phyloP scores from a whole-genome alignment of 2,329 filamentous ascomycete genomes.

The Fusarium sp. region DNA sequence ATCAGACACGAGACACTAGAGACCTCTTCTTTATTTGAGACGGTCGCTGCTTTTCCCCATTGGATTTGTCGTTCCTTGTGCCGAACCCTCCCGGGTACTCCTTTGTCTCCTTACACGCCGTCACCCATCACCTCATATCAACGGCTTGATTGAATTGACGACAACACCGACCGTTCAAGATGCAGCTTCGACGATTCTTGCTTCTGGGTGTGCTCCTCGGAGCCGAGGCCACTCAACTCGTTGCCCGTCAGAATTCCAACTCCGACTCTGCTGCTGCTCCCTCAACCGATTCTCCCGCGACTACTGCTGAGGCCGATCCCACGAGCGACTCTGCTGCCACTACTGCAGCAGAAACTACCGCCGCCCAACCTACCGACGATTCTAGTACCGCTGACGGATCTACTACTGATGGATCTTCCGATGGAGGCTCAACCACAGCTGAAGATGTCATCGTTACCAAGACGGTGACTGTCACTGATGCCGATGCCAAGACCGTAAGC shows the following conservation, averaged over 20 bases:
- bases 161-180: constrained; percentile 17
- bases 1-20: constrained; percentile 11
- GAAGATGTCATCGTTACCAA: constrained; percentile 45
- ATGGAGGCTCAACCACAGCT: neutral
- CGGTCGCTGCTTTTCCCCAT: constrained; percentile 34
- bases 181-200: constrained; percentile 42
- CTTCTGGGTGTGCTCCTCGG: constrained; percentile 40
- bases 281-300: constrained; percentile 1
- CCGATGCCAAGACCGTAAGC: constrained; percentile 43
- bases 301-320: constrained; percentile 6
- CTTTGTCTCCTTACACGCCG: constrained; percentile 6
- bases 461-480: constrained; percentile 48
- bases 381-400: constrained; percentile 5
- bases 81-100: constrained; percentile 30
- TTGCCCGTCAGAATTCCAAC: constrained; percentile 27
- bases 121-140: constrained; percentile 11
- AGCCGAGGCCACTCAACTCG: constrained; percentile 35
- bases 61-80: constrained; percentile 27
- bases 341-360: constrained; percentile 21
- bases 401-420: neutral
- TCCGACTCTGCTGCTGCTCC: neutral
- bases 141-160: constrained; percentile 27
- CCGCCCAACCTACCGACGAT: constrained; percentile 9
- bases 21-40: constrained; percentile 26
- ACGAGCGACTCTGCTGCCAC: constrained; percentile 5